Evolutionary conservation across 1,284 basidiomycete genomes (phyloP).

Genomic region (Ustanciosporium gigantosporum): DNA sequence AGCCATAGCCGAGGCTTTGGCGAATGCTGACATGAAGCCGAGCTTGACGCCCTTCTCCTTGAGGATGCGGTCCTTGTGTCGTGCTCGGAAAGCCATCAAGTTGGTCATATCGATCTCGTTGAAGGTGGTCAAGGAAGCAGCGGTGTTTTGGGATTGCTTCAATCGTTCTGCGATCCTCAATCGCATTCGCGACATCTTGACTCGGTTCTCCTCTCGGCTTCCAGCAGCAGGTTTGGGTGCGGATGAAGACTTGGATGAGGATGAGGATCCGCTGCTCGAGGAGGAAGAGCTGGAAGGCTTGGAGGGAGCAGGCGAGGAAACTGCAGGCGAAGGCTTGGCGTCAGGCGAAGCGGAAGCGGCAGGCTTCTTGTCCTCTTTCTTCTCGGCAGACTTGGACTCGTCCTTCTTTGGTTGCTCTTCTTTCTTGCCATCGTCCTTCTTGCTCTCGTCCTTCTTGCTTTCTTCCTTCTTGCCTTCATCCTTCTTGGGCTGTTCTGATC

Average conservation of each 20-base stretch:
- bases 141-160: constrained; percentile 97
- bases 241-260: constrained; percentile 11
- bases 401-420: constrained; percentile 59
- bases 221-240: constrained; percentile 39
- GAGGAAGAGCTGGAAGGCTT: constrained; percentile 19
- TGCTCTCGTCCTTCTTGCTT: constrained; percentile 56
- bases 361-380: constrained; percentile 61
- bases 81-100: constrained; percentile 87
- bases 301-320: constrained; percentile 14
- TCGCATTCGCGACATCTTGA: constrained; percentile 73
- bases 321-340: constrained; percentile 15
- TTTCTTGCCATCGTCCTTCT: constrained; percentile 57
- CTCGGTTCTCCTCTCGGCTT: constrained; percentile 80
- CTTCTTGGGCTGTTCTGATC: constrained; percentile 50
- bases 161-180: constrained; percentile 93
- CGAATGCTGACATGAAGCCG: constrained; percentile 98
- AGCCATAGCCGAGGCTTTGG: constrained; percentile 81
- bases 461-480: constrained; percentile 63
- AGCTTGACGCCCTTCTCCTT: constrained; percentile 95
- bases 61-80: constrained; percentile 90
- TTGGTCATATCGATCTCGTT: constrained; percentile 99
- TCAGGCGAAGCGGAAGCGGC: constrained; percentile 20
- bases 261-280: not conserved
- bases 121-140: constrained; percentile 95
- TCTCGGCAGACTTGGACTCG: constrained; percentile 54